Percentiles rank a stretch among this genome's conserved stretches.
These are phyloP conservation scores for Umbelopsis isabellina DNA, from an alignment of 192 early-diverging fungal species.

Conservation along the genomic window DNA sequence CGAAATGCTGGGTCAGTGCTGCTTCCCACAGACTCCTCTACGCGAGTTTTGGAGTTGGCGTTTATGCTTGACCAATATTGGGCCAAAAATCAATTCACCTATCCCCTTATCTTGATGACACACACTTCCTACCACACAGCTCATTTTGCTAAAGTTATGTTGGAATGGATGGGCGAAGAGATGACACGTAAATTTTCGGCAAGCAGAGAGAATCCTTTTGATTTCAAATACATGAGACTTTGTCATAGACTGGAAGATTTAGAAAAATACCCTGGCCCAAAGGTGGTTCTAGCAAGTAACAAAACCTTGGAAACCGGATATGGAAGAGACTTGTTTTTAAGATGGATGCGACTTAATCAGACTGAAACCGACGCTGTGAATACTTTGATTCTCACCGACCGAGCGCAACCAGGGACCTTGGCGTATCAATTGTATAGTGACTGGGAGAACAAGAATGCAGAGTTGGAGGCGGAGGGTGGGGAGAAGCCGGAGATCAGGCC, in stretches of 20 bases:
- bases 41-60: conserved; percentile 89
- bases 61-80: conserved; percentile 90
- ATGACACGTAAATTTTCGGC: conserved; percentile 73
- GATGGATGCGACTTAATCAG: conserved; percentile 56
- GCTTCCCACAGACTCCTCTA: conserved; percentile 86
- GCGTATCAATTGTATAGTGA: conserved; percentile 67
- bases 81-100: conserved; percentile 59
- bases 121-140: conserved; percentile 76
- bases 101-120: conserved; percentile 80
- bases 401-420: conserved; percentile 71
- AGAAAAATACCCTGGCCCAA: conserved; percentile 68
- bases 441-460: conserved; percentile 57
- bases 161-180: conserved; percentile 94
- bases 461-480: conserved; percentile 15
- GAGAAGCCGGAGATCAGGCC: conserved; percentile 34
- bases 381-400: conserved; percentile 78
- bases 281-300: conserved; percentile 85
- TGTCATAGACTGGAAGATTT: conserved; percentile 72
- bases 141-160: conserved; percentile 85
- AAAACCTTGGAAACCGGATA: conserved; percentile 83
- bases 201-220: conserved; percentile 83
- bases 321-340: conserved; percentile 76
- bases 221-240: conserved; percentile 78
- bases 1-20: conserved; percentile 77
- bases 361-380: conserved; percentile 45